Percentiles rank a stretch among this genome's conserved stretches.
Conservation (phyloP, 768 basidiomycete species). For the Termitomyces sp. region DNA sequence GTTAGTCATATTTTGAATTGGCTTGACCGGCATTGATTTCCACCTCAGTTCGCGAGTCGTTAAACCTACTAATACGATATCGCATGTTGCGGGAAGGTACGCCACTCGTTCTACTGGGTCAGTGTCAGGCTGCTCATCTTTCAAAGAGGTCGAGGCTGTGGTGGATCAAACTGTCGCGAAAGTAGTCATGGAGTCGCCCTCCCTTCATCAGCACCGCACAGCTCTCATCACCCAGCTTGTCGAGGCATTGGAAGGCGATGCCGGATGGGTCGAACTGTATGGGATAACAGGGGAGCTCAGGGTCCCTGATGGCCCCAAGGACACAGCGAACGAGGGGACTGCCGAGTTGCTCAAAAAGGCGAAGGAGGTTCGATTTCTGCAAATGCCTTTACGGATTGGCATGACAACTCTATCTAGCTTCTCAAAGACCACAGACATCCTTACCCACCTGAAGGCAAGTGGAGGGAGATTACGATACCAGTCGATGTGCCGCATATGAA, state of each 20-base stretch:
- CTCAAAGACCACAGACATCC: slow-evolving; percentile 39
- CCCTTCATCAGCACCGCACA: slow-evolving; percentile 32
- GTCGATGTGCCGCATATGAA: slow-evolving; percentile 82
- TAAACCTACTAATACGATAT: slow-evolving; percentile 66
- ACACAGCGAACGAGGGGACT: slow-evolving; percentile 22
- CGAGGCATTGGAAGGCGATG: slow-evolving; percentile 55
- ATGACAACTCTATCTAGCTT: slow-evolving; percentile 22
- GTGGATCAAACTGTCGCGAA: slow-evolving; percentile 45
- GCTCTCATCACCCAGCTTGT: slow-evolving; percentile 44
- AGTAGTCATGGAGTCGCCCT: slow-evolving; percentile 30
- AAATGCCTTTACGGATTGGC: not conserved
- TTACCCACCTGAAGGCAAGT: slow-evolving; percentile 37
- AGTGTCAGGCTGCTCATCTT: not conserved
- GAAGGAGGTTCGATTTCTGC: slow-evolving; percentile 23
- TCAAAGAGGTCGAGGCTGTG: slow-evolving; percentile 63
- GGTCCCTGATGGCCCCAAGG: slow-evolving; percentile 39
- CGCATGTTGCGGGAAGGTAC: slow-evolving; percentile 80
- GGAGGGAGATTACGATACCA: slow-evolving; percentile 77
- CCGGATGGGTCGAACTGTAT: slow-evolving; percentile 67
- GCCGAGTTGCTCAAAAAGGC: slow-evolving; percentile 24
- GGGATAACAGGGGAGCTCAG: slow-evolving; percentile 64
- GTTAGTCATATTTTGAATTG: slow-evolving; percentile 27
- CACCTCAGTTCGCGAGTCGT: slow-evolving; percentile 50
- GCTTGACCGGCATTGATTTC: not conserved
- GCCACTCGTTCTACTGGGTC: not conserved